Conservation (phyloP, 306 rosid species). For the Begonia peltatifolia region DNA sequence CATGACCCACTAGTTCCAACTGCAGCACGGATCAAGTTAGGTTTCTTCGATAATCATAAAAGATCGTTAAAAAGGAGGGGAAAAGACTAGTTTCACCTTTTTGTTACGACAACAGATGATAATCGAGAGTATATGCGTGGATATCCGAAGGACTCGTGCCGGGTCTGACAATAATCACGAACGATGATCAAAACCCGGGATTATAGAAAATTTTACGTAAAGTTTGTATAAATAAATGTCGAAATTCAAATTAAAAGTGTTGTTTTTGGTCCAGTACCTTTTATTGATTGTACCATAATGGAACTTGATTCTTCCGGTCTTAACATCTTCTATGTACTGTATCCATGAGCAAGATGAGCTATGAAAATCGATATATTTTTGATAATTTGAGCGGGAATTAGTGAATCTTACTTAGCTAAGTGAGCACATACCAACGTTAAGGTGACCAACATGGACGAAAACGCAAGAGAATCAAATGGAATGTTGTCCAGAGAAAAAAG, state of each 20-base stretch:
- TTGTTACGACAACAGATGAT: constrained; percentile 54
- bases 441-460: constrained; percentile 91
- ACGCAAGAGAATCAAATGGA: constrained; percentile 76
- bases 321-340: constrained; percentile 78
- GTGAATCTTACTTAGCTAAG: too few relatives aligned
- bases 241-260: neutral
- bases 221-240: neutral
- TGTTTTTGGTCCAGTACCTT: constrained; percentile 26
- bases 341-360: neutral
- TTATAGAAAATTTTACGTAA: neutral
- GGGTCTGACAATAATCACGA: constrained; percentile 46
- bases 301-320: constrained; percentile 55
- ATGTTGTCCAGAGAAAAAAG: constrained; percentile 71
- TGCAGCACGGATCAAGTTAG: too few relatives aligned
- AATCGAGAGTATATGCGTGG: constrained; percentile 67
- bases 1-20: too few relatives aligned
- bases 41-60: too few relatives aligned
- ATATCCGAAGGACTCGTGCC: constrained; percentile 96
- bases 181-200: constrained; percentile 1
- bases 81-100: constrained; percentile 18
- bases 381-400: too few relatives aligned
- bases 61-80: too few relatives aligned
- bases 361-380: neutral
- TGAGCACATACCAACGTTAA: constrained; percentile 54
- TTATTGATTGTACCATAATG: constrained; percentile 84